A percentile compares a stretch with the other conserved stretches of the same genome.
Evolutionary conservation across 805 yeast species (phyloP).

Genomic region (Metschnikowia borealis): DNA sequence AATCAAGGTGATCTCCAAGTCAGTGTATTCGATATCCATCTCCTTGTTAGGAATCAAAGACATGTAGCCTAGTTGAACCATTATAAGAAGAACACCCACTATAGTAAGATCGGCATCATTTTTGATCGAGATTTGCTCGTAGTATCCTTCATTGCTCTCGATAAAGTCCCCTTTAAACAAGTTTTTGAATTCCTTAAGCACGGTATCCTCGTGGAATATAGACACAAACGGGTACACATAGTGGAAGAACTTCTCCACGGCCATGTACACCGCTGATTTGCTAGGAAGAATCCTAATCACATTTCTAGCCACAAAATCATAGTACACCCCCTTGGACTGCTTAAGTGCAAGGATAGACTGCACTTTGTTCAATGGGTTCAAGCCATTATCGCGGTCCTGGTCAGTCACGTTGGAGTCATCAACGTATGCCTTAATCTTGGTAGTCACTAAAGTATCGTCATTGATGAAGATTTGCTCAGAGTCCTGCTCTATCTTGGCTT

Average conservation of each 20-base stretch:
- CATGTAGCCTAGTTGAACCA: constrained; percentile 35
- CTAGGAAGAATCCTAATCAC: constrained; percentile 30
- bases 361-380: constrained; percentile 11
- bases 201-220: constrained; percentile 27
- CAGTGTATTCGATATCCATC: constrained; percentile 22
- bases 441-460: constrained; percentile 30
- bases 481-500: constrained; percentile 7
- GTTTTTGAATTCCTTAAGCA: constrained; percentile 23
- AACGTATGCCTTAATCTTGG: constrained; percentile 20
- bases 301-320: constrained; percentile 24
- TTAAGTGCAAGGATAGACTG: constrained; percentile 21
- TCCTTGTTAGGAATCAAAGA: constrained; percentile 35
- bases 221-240: constrained; percentile 40
- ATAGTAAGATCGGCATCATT: constrained; percentile 30
- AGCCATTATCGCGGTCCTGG: constrained; percentile 7
- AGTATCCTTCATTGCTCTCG: constrained; percentile 17
- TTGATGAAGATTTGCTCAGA: constrained; percentile 16
- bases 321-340: constrained; percentile 23
- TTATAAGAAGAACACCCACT: constrained; percentile 28
- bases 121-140: constrained; percentile 21
- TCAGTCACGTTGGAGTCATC: background rate
- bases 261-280: constrained; percentile 21
- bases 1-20: constrained; percentile 25
- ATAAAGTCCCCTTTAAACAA: constrained; percentile 14
- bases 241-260: constrained; percentile 32